Conservation (phyloP, 1,284 basidiomycete genomes). For the Boletus mariae region DNA sequence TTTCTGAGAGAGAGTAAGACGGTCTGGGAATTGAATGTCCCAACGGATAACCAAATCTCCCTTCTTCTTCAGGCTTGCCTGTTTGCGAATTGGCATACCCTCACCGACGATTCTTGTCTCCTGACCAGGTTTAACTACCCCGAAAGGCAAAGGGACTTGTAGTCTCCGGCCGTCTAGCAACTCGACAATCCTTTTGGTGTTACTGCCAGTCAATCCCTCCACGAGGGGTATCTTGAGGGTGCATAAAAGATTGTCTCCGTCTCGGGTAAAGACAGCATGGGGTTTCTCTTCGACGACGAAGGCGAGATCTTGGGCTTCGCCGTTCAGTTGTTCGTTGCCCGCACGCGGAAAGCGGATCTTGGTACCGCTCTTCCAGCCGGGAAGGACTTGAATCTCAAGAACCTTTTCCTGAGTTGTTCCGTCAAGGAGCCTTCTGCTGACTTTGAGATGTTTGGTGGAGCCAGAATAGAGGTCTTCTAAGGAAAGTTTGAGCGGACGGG, state of each 20-base stretch:
- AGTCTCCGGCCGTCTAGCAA: slow-evolving; percentile 77
- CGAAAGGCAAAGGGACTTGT: slow-evolving; percentile 62
- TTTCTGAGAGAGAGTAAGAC: slow-evolving; percentile 71
- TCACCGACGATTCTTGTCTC: slow-evolving; percentile 70
- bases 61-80: slow-evolving; percentile 65
- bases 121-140: slow-evolving; percentile 77
- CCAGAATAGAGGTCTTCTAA: slow-evolving; percentile 92
- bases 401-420: slow-evolving; percentile 88
- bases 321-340: slow-evolving; percentile 77
- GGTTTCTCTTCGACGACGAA: slow-evolving; percentile 92
- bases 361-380: slow-evolving; percentile 87
- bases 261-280: slow-evolving; percentile 70
- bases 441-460: slow-evolving; percentile 85
- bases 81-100: slow-evolving; percentile 90
- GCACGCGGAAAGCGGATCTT: slow-evolving; percentile 87
- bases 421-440: slow-evolving; percentile 69
- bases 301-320: slow-evolving; percentile 81
- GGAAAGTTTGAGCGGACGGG: slow-evolving; percentile 81
- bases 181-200: slow-evolving; percentile 54
- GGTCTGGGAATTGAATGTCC: slow-evolving; percentile 82
- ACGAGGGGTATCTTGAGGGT: slow-evolving; percentile 70
- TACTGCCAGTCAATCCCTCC: slow-evolving; percentile 71
- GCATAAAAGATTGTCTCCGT: slow-evolving; percentile 77
- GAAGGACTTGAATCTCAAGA: slow-evolving; percentile 83
- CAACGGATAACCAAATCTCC: slow-evolving; percentile 83